A percentile compares a stretch with the other conserved stretches of the same genome.
These are phyloP conservation scores for Rhodamnia argentea DNA, from an alignment of 345 rosid species.

Conservation along the genomic window DNA sequence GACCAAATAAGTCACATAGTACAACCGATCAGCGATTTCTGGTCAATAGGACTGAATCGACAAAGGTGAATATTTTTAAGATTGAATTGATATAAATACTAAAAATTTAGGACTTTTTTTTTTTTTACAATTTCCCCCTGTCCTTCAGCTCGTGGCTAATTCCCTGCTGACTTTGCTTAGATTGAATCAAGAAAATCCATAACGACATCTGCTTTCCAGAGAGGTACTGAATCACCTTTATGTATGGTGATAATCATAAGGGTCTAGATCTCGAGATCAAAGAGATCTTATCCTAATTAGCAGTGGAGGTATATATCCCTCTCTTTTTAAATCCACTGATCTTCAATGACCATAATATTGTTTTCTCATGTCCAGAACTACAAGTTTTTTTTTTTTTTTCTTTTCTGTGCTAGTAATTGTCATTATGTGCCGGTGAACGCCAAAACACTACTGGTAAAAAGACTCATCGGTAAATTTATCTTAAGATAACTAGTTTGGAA, in stretches of 20 bases:
- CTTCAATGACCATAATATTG: not conserved
- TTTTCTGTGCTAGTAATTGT: not conserved
- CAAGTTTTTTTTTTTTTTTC: not conserved
- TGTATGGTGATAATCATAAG: not conserved
- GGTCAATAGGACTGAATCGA: no score
- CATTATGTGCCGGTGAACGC: not conserved
- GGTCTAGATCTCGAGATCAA: not conserved
- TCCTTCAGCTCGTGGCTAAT: not conserved
- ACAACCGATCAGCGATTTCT: no score
- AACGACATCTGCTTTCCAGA: not conserved
- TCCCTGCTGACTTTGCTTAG: not conserved
- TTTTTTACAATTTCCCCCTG: not conserved
- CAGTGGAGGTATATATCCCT: not conserved
- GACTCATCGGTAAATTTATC: not conserved
- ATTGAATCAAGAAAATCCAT: not conserved
- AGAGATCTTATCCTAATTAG: not conserved
- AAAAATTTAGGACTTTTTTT: no score
- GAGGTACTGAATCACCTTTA: not conserved
- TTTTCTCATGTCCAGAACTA: not conserved
- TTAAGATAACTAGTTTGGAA: not conserved
- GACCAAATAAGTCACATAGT: accelerated
- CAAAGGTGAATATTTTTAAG: no score
- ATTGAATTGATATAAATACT: no score
- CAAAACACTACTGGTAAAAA: not conserved
- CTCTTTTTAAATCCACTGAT: not conserved